Evolutionary conservation across 768 basidiomycete genomes (phyloP).

Genomic region (Suillus ampliporus): DNA sequence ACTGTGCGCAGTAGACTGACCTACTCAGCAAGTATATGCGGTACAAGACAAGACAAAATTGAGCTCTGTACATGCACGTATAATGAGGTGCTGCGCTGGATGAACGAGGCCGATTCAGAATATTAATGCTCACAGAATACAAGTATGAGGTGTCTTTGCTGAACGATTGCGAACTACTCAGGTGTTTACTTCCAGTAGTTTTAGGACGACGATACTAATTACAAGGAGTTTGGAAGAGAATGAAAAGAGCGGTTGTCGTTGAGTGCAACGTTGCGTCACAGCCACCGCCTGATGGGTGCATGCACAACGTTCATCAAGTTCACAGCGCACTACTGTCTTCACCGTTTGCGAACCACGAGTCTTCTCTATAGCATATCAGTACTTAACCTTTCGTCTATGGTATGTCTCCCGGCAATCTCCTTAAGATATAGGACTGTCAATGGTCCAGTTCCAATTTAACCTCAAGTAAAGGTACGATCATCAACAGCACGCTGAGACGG

Average conservation of each 20-base stretch:
- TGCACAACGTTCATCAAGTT: background rate
- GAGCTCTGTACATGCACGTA: background rate
- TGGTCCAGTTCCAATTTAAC: no score
- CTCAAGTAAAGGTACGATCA: background rate
- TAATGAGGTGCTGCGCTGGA: background rate
- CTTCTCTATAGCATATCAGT: no score
- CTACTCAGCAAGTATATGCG: slow-evolving; percentile 1
- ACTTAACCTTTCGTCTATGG: no score
- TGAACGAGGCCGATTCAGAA: background rate
- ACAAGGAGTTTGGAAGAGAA: background rate
- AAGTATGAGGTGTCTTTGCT: background rate
- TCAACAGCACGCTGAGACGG: background rate
- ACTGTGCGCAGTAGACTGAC: background rate
- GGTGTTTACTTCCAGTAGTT: background rate
- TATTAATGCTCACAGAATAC: slow-evolving; percentile 1
- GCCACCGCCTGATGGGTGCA: background rate
- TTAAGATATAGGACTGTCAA: no score
- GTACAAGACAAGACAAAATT: background rate
- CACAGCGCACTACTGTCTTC: background rate
- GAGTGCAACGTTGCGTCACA: background rate
- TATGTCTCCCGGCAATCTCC: no score
- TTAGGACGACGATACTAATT: background rate
- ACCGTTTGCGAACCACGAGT: no score
- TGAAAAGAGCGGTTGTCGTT: background rate
- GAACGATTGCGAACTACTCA: background rate